Conservation (phyloP, 1,139 yeast genomes). For the Zygosaccharomyces sapae region DNA sequence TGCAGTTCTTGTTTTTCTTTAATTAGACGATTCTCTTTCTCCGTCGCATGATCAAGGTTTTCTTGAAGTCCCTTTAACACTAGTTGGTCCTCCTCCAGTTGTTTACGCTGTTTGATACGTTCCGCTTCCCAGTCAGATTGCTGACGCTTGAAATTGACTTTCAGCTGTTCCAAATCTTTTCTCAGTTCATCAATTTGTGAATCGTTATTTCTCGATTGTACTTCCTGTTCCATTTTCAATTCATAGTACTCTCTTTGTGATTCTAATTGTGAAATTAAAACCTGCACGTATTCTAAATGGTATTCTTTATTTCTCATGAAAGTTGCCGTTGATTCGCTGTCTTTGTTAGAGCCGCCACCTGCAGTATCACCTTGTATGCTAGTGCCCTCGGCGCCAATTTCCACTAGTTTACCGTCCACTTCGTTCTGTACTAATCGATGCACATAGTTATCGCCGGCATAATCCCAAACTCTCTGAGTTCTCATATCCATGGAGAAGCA, state of each 20-base stretch:
- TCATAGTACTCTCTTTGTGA: slow-evolving; percentile 89
- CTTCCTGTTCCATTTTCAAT: slow-evolving; percentile 44
- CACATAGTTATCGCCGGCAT: slow-evolving; percentile 87
- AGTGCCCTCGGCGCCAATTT: slow-evolving; percentile 40
- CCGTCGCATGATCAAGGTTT: slow-evolving; percentile 50
- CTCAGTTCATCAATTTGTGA: slow-evolving; percentile 13
- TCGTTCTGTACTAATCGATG: slow-evolving; percentile 83
- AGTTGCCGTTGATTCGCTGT: slow-evolving; percentile 24
- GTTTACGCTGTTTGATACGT: slow-evolving; percentile 29
- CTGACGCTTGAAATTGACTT: slow-evolving; percentile 27
- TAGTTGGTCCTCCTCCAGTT: slow-evolving; percentile 46
- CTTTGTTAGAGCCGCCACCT: slow-evolving; percentile 16
- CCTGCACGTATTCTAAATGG: slow-evolving; percentile 75
- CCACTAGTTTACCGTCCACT: slow-evolving; percentile 79
- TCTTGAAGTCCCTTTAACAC: slow-evolving; percentile 54
- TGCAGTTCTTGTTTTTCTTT: slow-evolving; percentile 26
- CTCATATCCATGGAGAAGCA: slow-evolving; percentile 87
- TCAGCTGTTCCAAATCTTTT: slow-evolving; percentile 31
- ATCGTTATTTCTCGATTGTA: slow-evolving; percentile 2
- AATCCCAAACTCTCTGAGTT: slow-evolving; percentile 93
- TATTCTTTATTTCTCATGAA: slow-evolving; percentile 49
- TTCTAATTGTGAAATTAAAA: slow-evolving; percentile 74
- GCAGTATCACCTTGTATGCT: slow-evolving; percentile 3
- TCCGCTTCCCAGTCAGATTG: slow-evolving; percentile 11
- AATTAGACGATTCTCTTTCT: slow-evolving; percentile 39